phyloP scores from a whole-genome alignment of 257 asterid species.

The Ballota nigra region DNA sequence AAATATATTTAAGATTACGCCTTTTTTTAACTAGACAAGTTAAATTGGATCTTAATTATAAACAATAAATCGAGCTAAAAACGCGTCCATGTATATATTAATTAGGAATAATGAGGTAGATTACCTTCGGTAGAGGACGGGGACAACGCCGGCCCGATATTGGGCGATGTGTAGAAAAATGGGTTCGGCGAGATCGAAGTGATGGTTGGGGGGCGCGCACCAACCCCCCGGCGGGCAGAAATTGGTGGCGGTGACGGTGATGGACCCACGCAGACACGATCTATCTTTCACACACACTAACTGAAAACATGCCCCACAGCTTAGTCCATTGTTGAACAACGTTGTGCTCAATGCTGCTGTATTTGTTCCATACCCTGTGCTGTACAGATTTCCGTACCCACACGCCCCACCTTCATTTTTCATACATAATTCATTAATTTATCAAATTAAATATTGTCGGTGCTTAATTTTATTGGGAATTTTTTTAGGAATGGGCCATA shows the following conservation, averaged over 20 bases:
- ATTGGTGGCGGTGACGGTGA: slow-evolving; percentile 81
- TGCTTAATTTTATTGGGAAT: too few species aligned
- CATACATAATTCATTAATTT: not conserved
- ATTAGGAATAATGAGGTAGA: too few species aligned
- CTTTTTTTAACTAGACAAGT: too few species aligned
- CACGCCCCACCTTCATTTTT: slow-evolving; percentile 74
- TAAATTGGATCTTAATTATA: too few species aligned
- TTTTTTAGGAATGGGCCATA: too few species aligned
- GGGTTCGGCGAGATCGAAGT: slow-evolving; percentile 84
- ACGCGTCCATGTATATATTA: too few species aligned
- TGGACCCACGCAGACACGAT: slow-evolving; percentile 63
- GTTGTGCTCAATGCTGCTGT: slow-evolving; percentile 91
- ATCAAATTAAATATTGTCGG: too few species aligned
- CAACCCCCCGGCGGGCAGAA: slow-evolving; percentile 97
- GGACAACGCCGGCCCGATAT: slow-evolving; percentile 81
- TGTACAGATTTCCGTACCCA: slow-evolving; percentile 87
- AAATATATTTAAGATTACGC: too few species aligned
- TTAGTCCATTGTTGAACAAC: slow-evolving; percentile 72
- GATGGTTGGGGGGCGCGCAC: slow-evolving; percentile 92
- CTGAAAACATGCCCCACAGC: slow-evolving; percentile 80
- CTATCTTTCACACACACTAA: slow-evolving; percentile 61
- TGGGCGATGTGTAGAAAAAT: slow-evolving; percentile 73
- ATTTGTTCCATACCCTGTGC: slow-evolving; percentile 75
- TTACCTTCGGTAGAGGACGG: slow-evolving; percentile 75
- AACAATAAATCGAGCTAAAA: too few species aligned